Base-by-base conservation (phyloP, 208 protist species). In the Histomonas meleagridis region DNA sequence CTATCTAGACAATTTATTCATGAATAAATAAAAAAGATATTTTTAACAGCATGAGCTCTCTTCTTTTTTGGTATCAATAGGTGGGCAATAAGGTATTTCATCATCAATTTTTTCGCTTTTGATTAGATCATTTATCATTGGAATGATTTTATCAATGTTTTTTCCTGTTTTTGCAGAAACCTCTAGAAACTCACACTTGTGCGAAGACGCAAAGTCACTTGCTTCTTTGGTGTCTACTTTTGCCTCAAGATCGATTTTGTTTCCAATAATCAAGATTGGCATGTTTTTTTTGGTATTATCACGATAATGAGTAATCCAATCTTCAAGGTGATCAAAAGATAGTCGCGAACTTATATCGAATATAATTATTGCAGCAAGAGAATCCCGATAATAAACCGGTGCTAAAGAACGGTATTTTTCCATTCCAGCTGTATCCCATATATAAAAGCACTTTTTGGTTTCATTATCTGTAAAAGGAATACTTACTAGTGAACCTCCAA, bases 401-500 rank as follows among this genome's bases (percentile, higher is more conserved):
- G 46, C 46, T 18, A 86, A 35, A 86, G 76, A 86, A 21, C 38
- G 23, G 26, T 86, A 86, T 86, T 55, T 51, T 28, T 86, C 76
- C 76, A 86, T 86, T 86, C 76, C 76, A 7, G 76, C 76, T 55
- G 76, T 86, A 55, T 86, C 76, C 76, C 76, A 86, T 38, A 86
- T 86, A n/a, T 57, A 43, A 9, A 86, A 86, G 10, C 38, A 51
- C 0, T 51, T 51, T 86, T 32, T 2, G 18, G 21, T 1, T 3
- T 86, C 23, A 55, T 86, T n/a, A 38, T 86, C 46, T 55, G 32
- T 46, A 28, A 55, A 55, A 55, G 76, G 76, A 55, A 86, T 86
- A 55, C 38, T 86, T 2, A 86, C 40, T 46, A 86, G 51, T 55
- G 76, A 51, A 38, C 46, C 76, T 12, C 76, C 76, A 86, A 86